Percentiles rank a stretch among this genome's conserved stretches.
Evolutionary conservation across 2,329 filamentous ascomycete genomes (phyloP).

Genomic region (Aspergillus latus): DNA sequence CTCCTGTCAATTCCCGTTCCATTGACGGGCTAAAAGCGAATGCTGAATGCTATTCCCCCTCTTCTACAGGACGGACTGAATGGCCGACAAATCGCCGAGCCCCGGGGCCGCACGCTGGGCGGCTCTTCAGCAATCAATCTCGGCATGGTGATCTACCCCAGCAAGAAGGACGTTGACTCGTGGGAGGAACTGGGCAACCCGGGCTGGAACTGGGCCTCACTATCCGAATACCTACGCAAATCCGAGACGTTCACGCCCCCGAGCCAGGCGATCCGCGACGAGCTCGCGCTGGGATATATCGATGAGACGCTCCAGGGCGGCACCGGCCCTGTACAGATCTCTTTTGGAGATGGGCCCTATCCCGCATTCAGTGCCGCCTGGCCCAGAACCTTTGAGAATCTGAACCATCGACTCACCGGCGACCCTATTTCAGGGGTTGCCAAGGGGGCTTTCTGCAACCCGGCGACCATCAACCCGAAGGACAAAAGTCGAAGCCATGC

Average conservation of each 20-base stretch:
- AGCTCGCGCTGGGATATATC: not conserved
- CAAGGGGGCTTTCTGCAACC: conserved; percentile 17
- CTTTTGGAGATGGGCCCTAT: conserved; percentile 18
- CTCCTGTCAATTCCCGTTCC: not conserved
- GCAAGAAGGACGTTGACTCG: conserved; percentile 42
- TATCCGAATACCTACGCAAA: conserved; percentile 54
- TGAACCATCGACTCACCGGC: conserved; percentile 17
- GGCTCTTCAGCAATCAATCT: conserved; percentile 51
- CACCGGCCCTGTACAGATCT: conserved; percentile 23
- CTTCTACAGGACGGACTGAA: conserved; percentile 29
- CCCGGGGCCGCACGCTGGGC: conserved; percentile 51
- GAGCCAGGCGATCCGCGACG: not conserved
- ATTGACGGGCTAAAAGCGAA: too few species aligned
- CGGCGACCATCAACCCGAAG: conserved; percentile 16
- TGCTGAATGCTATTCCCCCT: not conserved
- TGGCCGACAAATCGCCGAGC: conserved; percentile 43
- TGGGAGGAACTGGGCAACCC: conserved; percentile 50
- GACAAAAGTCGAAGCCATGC: conserved; percentile 21
- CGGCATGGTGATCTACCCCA: conserved; percentile 24
- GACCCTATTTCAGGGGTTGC: conserved; percentile 19
- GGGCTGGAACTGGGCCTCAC: conserved; percentile 46
- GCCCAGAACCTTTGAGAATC: conserved; percentile 16
- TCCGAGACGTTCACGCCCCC: conserved; percentile 30
- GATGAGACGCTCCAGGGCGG: conserved; percentile 26
- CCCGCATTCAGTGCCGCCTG: conserved; percentile 21